Evolutionary conservation across 1,139 yeast genomes (phyloP).

Genomic region (Hanseniaspora gamundiae): DNA sequence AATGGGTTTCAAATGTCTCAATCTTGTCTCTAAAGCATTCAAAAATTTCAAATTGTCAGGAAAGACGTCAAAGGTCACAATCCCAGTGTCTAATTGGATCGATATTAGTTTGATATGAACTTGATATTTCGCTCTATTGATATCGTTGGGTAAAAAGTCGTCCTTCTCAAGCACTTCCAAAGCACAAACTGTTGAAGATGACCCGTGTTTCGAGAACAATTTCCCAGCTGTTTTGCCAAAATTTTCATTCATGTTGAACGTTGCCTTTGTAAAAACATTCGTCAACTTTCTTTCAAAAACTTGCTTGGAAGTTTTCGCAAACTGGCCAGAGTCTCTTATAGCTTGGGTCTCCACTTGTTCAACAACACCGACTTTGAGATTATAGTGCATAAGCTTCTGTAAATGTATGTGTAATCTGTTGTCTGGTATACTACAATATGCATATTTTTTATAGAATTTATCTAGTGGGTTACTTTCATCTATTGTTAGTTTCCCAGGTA

Average conservation of each 20-base stretch:
- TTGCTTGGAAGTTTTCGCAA: conserved; percentile 29
- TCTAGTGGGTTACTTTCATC: conserved; percentile 36
- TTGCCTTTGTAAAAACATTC: conserved; percentile 70
- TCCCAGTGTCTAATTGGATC: conserved; percentile 69
- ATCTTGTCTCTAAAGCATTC: conserved; percentile 57
- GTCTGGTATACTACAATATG: conserved; percentile 80
- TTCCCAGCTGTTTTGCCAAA: conserved; percentile 6
- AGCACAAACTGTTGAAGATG: not conserved
- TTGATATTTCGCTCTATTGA: not conserved
- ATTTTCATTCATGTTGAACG: conserved; percentile 37
- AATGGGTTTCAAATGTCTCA: conserved; percentile 61
- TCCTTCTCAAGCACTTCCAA: too few relatives aligned
- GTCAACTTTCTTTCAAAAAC: conserved; percentile 61
- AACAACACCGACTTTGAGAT: conserved; percentile 74
- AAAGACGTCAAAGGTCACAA: conserved; percentile 59
- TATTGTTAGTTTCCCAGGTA: conserved; percentile 49
- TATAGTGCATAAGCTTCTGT: conserved; percentile 48
- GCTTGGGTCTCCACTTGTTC: conserved; percentile 79
- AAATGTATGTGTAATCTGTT: conserved; percentile 61
- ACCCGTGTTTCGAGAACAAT: conserved; percentile 25
- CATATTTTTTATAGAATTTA: conserved; percentile 42
- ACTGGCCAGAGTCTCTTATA: conserved; percentile 33
- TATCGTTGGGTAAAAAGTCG: not conserved
- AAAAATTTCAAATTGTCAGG: conserved; percentile 38
- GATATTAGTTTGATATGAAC: conserved; percentile 41